Evolutionary conservation across 2,329 filamentous ascomycete genomes (phyloP), one percentile per base, ranked within the genome.

Genomic region (Diplodia scrobiculata): DNA sequence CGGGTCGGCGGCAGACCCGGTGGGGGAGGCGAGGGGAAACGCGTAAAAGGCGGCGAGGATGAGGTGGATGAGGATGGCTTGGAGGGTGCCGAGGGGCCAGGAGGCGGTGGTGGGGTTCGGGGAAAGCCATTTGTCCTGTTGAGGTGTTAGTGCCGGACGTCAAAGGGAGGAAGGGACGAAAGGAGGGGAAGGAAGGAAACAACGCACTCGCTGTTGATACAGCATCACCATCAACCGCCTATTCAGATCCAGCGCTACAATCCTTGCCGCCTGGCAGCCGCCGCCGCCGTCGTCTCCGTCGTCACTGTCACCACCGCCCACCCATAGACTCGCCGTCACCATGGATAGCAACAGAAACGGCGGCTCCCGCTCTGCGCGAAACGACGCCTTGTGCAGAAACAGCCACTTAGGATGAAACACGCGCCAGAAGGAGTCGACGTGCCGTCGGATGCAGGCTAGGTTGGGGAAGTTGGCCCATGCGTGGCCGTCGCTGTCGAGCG

Each of bases 261-360:
- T 51, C 9, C 38, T 53, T n/a, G 51, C 38, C 21, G 41, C 38
- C 13, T 32, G 13, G 50, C 36, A 9, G 13, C 19, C 25, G 25
- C 25, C 25, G 25, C 9, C 41, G 52, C 52, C 38, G 27, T 3
- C 41, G n/a, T 19, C 41, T 10, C 6, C 41, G 19, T 9, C 2
- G 9, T 6, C 41, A 1, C n/a, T 7, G 17, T 11, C 34, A 3
- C 34, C 34, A 36, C 34, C 9, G 5, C 38, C 41, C 41, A 41
- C 9, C 63, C 53, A 66, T n/a, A 66, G 38, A 27, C 53, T 54
- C 7, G 53, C 58, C 52, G 58, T 66, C 19, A 66, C 52, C 36
- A 66, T 54, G 7, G 63, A 66, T 11, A 58, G 63, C 27, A 66
- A 38, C 10, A 66, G 32, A 21, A 66, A 58, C 21, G 63, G 63